Evolutionary conservation across 208 protist species (phyloP).

Genomic region (Polymyxa betae): DNA sequence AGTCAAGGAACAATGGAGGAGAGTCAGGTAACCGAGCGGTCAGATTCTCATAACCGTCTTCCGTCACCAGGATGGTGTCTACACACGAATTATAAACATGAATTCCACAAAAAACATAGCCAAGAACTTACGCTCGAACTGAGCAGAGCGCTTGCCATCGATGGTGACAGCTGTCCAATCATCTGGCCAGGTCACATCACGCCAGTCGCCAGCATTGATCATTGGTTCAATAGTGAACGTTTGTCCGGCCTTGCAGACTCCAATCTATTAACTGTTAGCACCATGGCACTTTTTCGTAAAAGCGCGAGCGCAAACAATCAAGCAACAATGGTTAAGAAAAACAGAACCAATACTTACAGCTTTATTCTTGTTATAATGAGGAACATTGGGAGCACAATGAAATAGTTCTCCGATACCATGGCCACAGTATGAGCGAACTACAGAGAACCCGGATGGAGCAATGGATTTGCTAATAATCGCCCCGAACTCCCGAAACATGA

Average conservation of each 20-base stretch:
- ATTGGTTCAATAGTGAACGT: constrained; percentile 98
- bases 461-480: constrained; percentile 58
- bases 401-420: constrained; percentile 89
- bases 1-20: constrained; percentile 52
- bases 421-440: constrained; percentile 79
- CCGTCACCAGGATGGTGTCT: constrained; percentile 48
- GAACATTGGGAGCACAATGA: constrained; percentile 85
- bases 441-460: constrained; percentile 24
- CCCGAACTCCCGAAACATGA: constrained; percentile 76
- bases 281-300: no score
- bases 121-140: constrained; percentile 96
- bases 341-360: constrained; percentile 54
- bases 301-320: not conserved
- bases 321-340: not conserved
- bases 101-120: constrained; percentile 16
- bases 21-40: not conserved
- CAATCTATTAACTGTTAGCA: no score
- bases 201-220: constrained; percentile 85
- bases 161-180: constrained; percentile 56
- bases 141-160: constrained; percentile 84
- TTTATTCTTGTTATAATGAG: constrained; percentile 87
- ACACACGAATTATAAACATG: not conserved
- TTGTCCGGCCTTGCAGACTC: constrained; percentile 79
- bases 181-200: constrained; percentile 63
- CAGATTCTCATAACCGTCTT: constrained; percentile 43